A percentile compares a stretch with the other conserved stretches of the same genome.
Evolutionary conservation across 73 alveolate species (phyloP).

Genomic region (Tetrahymena borealis): DNA sequence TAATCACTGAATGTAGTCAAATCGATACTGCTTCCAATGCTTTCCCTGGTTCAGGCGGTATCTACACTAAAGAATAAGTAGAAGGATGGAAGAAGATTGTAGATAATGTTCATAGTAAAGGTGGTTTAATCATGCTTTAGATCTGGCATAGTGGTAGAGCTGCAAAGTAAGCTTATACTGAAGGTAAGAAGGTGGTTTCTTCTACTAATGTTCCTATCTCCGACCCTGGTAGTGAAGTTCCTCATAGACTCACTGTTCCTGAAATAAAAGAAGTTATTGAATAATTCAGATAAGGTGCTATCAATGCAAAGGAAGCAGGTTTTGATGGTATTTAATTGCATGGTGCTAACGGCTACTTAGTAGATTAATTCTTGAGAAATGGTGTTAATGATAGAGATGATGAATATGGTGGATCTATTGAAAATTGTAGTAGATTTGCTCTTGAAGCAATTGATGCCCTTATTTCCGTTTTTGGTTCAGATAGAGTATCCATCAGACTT

Average conservation of each 20-base stretch:
- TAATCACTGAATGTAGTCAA: constrained; percentile 34
- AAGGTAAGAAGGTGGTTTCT: not conserved
- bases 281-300: constrained; percentile 57
- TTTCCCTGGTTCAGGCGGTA: constrained; percentile 52
- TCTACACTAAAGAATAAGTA: constrained; percentile 10
- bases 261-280: constrained; percentile 60
- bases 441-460: constrained; percentile 60
- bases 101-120: not conserved
- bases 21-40: constrained; percentile 8
- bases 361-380: constrained; percentile 61
- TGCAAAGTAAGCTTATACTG: not conserved
- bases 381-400: constrained; percentile 69
- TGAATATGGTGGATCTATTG: constrained; percentile 79
- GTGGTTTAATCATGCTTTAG: constrained; percentile 8
- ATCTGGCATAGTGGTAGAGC: constrained; percentile 28
- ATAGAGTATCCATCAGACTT: constrained; percentile 48
- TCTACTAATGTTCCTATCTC: constrained; percentile 6
- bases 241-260: constrained; percentile 16
- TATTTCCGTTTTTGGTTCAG: constrained; percentile 38
- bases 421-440: constrained; percentile 66
- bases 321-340: constrained; percentile 83
- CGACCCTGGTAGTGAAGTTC: not conserved
- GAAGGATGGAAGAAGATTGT: not conserved
- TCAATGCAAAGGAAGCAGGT: constrained; percentile 78
- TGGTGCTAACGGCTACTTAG: constrained; percentile 68